Conservation (phyloP, 306 rosid species). For the Sphenostylis stenocarpa region DNA sequence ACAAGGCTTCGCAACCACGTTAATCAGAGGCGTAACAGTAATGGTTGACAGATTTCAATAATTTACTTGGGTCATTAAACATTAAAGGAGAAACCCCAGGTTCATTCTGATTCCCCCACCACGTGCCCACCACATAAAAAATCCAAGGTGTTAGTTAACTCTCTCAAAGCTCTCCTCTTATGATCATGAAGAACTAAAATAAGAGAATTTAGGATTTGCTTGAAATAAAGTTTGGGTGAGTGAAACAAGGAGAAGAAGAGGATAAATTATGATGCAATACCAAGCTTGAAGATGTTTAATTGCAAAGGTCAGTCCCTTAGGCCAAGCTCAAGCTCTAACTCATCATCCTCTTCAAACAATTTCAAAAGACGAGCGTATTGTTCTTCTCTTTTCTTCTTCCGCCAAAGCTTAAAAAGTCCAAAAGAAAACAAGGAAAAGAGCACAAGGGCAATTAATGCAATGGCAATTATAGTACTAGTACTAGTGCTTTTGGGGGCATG, state of each 20-base stretch:
- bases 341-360: slow-evolving; percentile 87
- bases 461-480: slow-evolving; percentile 31
- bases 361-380: slow-evolving; percentile 78
- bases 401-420: slow-evolving; percentile 72
- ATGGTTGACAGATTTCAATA: not conserved
- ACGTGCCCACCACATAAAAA: not conserved
- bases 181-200: not conserved
- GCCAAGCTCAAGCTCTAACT: slow-evolving; percentile 86
- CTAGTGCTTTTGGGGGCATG: slow-evolving; percentile 31
- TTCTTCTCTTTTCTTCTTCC: slow-evolving; percentile 81
- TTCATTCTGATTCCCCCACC: not conserved
- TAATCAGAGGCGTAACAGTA: not conserved
- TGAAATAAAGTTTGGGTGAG: not conserved
- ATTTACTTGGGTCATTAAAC: slow-evolving; percentile 3
- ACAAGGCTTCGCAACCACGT: not conserved
- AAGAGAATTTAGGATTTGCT: not conserved
- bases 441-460: slow-evolving; percentile 46
- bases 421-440: slow-evolving; percentile 39
- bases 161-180: not conserved
- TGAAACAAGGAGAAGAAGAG: not conserved
- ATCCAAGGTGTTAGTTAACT: not conserved
- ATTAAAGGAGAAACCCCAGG: not conserved
- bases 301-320: slow-evolving; percentile 50
- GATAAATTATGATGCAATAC: slow-evolving; percentile 14
- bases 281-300: slow-evolving; percentile 41